Conservation (phyloP, 2,329 filamentous ascomycete species). For the Hypoxylon sp. region DNA sequence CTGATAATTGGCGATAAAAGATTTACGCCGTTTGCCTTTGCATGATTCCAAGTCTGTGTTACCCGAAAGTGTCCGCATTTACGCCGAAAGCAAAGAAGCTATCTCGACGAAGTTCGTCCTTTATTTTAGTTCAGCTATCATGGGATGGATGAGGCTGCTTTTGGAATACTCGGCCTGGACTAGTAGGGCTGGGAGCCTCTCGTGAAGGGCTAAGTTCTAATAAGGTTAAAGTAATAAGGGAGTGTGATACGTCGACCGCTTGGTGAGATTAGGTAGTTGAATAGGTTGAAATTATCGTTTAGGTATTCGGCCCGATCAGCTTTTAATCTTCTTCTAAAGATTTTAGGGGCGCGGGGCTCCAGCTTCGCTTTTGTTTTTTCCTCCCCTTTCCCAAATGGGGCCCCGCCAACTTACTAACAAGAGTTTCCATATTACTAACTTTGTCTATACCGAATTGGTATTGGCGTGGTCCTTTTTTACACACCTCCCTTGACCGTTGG, state of each 20-base stretch:
- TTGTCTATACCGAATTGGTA: conserved; percentile 12
- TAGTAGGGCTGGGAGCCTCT: conserved; percentile 30
- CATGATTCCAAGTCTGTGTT: conserved; percentile 7
- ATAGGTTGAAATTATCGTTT: conserved; percentile 14
- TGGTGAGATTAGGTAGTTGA: conserved; percentile 20
- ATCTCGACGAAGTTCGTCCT: conserved; percentile 10
- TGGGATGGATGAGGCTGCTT: conserved; percentile 25
- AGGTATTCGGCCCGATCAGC: conserved; percentile 38
- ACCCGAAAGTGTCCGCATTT: conserved; percentile 35
- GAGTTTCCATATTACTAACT: conserved; percentile 8
- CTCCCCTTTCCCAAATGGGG: conserved; percentile 12
- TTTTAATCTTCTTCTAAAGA: conserved; percentile 18
- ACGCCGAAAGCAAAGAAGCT: conserved; percentile 31
- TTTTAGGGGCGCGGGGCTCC: conserved; percentile 37
- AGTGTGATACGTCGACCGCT: conserved; percentile 10
- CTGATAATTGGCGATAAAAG: conserved; percentile 1
- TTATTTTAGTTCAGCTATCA: conserved; percentile 13
- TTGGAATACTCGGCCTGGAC: conserved; percentile 15
- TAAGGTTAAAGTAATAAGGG: conserved; percentile 17
- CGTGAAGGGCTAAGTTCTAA: conserved; percentile 21
- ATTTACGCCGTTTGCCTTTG: conserved; percentile 10
- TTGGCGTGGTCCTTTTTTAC: conserved; percentile 3
- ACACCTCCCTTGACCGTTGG: conserved; percentile 2
- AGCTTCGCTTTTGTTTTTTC: conserved; percentile 16
- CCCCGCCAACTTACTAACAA: conserved; percentile 13